Evolutionary conservation across 352 stramenopile genomes (phyloP).

Genomic region (Globisporangium radiosum): DNA sequence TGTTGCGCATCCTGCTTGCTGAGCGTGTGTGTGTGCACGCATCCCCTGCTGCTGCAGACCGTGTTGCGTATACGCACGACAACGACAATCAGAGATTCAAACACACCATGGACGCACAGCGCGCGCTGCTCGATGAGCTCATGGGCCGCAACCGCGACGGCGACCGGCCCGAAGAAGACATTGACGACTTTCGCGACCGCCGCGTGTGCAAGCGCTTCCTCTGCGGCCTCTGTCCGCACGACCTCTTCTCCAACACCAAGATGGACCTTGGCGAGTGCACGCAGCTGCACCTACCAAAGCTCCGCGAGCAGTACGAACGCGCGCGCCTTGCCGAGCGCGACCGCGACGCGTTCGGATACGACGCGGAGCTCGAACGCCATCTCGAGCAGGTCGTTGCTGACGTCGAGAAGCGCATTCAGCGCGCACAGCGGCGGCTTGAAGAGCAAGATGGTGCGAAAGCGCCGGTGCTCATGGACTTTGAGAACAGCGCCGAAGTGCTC

Average conservation of each 20-base stretch:
- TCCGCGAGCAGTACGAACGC: slow-evolving; percentile 57
- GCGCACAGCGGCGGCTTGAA: slow-evolving; percentile 58
- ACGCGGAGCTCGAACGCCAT: slow-evolving; percentile 58
- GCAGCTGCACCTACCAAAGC: slow-evolving; percentile 60
- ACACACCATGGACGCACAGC: slow-evolving; percentile 67
- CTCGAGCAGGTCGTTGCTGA: slow-evolving; percentile 55
- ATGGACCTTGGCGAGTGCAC: slow-evolving; percentile 75
- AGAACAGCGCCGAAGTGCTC: slow-evolving; percentile 57
- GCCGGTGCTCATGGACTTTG: slow-evolving; percentile 37
- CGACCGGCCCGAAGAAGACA: slow-evolving; percentile 73
- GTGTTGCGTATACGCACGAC: too few relatives aligned
- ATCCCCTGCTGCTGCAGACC: too few relatives aligned
- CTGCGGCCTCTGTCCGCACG: slow-evolving; percentile 78
- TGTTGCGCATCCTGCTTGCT: too few relatives aligned
- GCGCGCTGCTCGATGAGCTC: slow-evolving; percentile 82
- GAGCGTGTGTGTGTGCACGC: too few relatives aligned
- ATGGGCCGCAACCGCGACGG: slow-evolving; percentile 91
- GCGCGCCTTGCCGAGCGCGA: slow-evolving; percentile 14
- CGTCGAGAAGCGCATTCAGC: slow-evolving; percentile 80
- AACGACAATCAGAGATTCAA: too few relatives aligned
- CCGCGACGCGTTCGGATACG: slow-evolving; percentile 59
- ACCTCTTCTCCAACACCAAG: slow-evolving; percentile 89
- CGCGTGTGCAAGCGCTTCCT: slow-evolving; percentile 80
- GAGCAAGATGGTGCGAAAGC: slow-evolving; percentile 50
- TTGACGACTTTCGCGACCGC: slow-evolving; percentile 59